Evolutionary conservation across 306 rosid species (phyloP).

Genomic region (Alnus glutinosa): DNA sequence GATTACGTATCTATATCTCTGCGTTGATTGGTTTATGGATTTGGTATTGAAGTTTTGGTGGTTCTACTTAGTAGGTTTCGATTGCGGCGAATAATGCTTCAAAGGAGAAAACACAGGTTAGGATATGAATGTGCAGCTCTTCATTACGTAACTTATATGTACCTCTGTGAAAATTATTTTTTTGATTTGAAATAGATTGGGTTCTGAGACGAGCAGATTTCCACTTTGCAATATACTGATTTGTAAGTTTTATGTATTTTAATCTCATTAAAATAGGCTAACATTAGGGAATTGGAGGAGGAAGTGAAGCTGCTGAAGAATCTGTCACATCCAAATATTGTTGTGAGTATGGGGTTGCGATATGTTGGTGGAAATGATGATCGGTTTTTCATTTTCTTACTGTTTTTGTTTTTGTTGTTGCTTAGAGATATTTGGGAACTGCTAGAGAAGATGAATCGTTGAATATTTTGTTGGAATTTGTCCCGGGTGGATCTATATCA

Average conservation of each 20-base stretch:
- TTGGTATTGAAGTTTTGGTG: slow-evolving; percentile 9
- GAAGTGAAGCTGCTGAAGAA: slow-evolving; percentile 89
- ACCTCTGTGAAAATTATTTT: neutral
- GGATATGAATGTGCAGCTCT: neutral
- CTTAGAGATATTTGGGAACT: slow-evolving; percentile 85
- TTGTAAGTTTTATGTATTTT: slow-evolving; percentile 9
- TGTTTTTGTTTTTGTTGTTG: neutral
- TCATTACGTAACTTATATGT: neutral
- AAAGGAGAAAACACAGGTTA: slow-evolving; percentile 77
- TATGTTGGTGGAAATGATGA: slow-evolving; percentile 13
- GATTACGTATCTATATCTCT: neutral
- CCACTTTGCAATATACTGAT: slow-evolving; percentile 25
- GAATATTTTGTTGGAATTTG: slow-evolving; percentile 90
- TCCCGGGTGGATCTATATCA: slow-evolving; percentile 92
- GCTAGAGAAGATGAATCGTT: slow-evolving; percentile 83
- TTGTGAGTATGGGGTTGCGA: slow-evolving; percentile 50
- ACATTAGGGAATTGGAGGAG: slow-evolving; percentile 85
- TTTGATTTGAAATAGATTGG: neutral
- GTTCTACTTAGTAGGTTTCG: slow-evolving; percentile 52
- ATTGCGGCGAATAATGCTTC: slow-evolving; percentile 72
- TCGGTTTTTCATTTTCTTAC: slow-evolving; percentile 8
- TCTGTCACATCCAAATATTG: slow-evolving; percentile 88
- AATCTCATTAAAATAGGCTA: slow-evolving; percentile 53
- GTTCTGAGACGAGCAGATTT: neutral
- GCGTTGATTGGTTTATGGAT: neutral